Base-by-base conservation (phyloP, 2,329 filamentous ascomycete genomes). In the Epichloe uncinata region DNA sequence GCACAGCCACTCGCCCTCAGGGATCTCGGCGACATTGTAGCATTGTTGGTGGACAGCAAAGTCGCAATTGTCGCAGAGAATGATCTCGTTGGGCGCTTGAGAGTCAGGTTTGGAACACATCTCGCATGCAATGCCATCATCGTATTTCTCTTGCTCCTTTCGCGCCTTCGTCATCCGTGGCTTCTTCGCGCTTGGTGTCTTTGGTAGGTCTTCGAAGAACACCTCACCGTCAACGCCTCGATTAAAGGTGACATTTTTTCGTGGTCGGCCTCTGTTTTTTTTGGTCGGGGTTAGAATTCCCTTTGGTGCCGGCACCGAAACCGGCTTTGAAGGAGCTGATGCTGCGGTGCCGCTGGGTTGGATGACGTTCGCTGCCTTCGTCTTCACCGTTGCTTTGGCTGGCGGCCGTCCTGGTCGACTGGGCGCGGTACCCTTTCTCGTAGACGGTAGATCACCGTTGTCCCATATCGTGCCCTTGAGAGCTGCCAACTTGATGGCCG, bases 31-130 rank as follows among this genome's bases (percentile, higher is more conserved):
- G 36, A 84, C 66, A 26, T 73, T 66, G 56, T 81, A 81, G 60
- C 80, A 84, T 55, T 74, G 69, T 57, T 82, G 78, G 56, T 84
- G 80, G 41, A 78, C 76, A 1, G 76, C 75, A 62, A 73, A 71
- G 59, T 83, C 77, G 66, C 80, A 84, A 48, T 73, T 74, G 55
- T 83, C 80, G 63, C 80, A 84, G 36, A 83, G 73, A 8, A 84
- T 67, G 35, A 84, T 83, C 57, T 80, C 71, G 58, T 84, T 83
- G 1, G 75, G 75, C 2, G 70, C 64, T 36, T 73, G 68, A 0
- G 78, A 82, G 52, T 82, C 73, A 0, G 76, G 73, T 50, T 74
- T 74, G 37, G 66, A 68, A 60, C 80, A 84, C 36, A 83, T 69
- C 16, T 65, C 68, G 56, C 80, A 84, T 0, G 76, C 69, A 50